Evolutionary conservation across 1,284 basidiomycete genomes (phyloP), one percentile per base, ranked within the genome.

Genomic region (Tremellales sp.): DNA sequence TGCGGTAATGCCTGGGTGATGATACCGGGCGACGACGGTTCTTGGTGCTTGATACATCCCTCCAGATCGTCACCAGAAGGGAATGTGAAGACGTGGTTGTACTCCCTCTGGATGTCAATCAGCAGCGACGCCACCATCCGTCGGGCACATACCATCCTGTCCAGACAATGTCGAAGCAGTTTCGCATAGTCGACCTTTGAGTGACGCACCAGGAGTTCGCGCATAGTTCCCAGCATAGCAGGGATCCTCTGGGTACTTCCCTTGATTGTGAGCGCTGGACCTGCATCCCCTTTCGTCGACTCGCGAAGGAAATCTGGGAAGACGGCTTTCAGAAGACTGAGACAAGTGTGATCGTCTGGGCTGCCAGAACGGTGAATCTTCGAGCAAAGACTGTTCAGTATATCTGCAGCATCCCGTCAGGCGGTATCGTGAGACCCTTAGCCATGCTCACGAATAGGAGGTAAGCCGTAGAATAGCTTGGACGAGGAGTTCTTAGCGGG

Each of bases 401-500:
- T 55, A 32, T 73, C 71, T 74, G 48, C 0, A n/a, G 5, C 21
- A 27, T 46, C 0, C 12, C 3, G 3, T 19, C 24, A 39, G 21
- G 18, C 21, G 13, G 10, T 14, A 21, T n/a, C 12, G 5, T 4
- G 12, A 21, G n/a, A 4, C 19, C 14, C 29, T 4, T 9, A 31
- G 7, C n/a, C 18, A 24, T 39, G 18, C 63, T 39, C 44, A 74
- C 72, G 68, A 19, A 59, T 56, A 0, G 43, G 42, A 2, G 70
- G 68, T 0, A 74, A 46, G 7, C 73, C 72, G 24, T 59, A 56
- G 12, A 29, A 43, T n/a, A 58, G 41, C 19, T 44, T 53, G 7
- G 48, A 58, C 8, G 37, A 43, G 6, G 25, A 3, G 18, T 42
- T 43, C 27, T 41, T 45, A 21, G 47, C 37, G 8, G 68, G 56